phyloP scores from a whole-genome alignment of 2,329 filamentous ascomycete genomes.

The Ophiostoma sp. region DNA sequence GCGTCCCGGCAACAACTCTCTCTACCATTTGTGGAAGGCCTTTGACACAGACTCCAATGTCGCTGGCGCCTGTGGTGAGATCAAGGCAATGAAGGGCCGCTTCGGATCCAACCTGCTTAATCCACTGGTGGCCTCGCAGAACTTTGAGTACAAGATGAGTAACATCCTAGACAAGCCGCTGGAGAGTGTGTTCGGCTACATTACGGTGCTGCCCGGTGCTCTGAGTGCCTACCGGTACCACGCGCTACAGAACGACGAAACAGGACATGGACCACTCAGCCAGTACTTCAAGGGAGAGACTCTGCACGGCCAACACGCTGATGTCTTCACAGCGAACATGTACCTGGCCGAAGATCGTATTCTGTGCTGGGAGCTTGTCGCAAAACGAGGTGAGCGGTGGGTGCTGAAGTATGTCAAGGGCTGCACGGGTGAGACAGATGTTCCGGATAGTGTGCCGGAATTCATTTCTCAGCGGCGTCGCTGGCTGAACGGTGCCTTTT shows the following conservation, averaged over 20 bases:
- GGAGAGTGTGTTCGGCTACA: constrained; percentile 96
- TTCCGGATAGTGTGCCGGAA: constrained; percentile 92
- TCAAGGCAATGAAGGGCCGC: constrained; percentile 91
- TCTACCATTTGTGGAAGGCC: constrained; percentile 99
- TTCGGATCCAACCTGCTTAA: constrained; percentile 85
- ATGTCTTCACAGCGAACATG: constrained; percentile 70
- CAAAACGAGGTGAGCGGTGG: constrained; percentile 91
- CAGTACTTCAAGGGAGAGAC: constrained; percentile 99
- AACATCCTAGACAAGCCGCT: constrained; percentile 97
- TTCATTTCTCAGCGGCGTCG: constrained; percentile 94
- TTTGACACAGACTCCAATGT: constrained; percentile 98
- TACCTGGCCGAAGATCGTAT: constrained; percentile 87
- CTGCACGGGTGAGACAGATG: constrained; percentile 95
- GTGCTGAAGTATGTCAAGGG: constrained; percentile 96
- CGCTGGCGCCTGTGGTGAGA: constrained; percentile 93
- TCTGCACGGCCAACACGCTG: constrained; percentile 84
- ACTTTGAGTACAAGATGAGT: constrained; percentile 99
- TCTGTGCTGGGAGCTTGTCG: constrained; percentile 89
- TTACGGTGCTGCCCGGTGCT: constrained; percentile 91
- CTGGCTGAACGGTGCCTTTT: constrained; percentile 98
- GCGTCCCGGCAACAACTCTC: constrained; percentile 75
- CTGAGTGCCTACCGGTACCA: constrained; percentile 94
- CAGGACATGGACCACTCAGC: constrained; percentile 87
- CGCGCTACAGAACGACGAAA: constrained; percentile 92
- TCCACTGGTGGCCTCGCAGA: constrained; percentile 91